A percentile compares a stretch with the other conserved stretches of the same genome.
Evolutionary conservation across 2,329 filamentous ascomycete genomes (phyloP).

Genomic region (Neonectria magnoliae): DNA sequence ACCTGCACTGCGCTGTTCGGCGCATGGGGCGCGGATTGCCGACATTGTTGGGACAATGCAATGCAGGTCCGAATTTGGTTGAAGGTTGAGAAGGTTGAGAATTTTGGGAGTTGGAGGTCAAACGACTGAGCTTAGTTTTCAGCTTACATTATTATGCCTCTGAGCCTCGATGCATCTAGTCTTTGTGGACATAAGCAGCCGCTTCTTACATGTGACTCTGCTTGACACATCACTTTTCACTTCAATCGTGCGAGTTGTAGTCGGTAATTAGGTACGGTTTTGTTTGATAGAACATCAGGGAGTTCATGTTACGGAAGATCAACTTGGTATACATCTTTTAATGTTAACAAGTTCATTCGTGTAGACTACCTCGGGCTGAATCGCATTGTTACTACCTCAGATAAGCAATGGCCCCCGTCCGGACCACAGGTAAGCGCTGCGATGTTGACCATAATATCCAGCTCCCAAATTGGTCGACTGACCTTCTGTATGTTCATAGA

Average conservation of each 20-base stretch:
- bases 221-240: background rate
- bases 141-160: background rate
- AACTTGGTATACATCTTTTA: too few relatives aligned
- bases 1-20: background rate
- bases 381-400: too few relatives aligned
- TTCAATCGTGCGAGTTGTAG: background rate
- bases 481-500: background rate
- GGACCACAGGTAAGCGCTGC: background rate
- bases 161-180: background rate
- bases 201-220: background rate
- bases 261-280: too few relatives aligned
- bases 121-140: background rate
- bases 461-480: background rate
- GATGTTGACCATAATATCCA: background rate
- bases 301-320: too few relatives aligned
- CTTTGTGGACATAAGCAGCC: background rate
- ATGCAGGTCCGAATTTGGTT: background rate
- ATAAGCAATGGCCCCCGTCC: too few relatives aligned
- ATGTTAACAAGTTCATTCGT: too few relatives aligned
- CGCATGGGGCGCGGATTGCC: background rate
- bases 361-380: background rate
- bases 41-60: constrained; percentile 5
- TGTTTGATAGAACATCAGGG: too few relatives aligned
- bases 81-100: background rate
- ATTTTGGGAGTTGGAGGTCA: background rate